A percentile compares a stretch with the other conserved stretches of the same genome.
These are phyloP conservation scores for Cubamyces sp. DNA, from an alignment of 768 basidiomycete species.

Conservation along the genomic window DNA sequence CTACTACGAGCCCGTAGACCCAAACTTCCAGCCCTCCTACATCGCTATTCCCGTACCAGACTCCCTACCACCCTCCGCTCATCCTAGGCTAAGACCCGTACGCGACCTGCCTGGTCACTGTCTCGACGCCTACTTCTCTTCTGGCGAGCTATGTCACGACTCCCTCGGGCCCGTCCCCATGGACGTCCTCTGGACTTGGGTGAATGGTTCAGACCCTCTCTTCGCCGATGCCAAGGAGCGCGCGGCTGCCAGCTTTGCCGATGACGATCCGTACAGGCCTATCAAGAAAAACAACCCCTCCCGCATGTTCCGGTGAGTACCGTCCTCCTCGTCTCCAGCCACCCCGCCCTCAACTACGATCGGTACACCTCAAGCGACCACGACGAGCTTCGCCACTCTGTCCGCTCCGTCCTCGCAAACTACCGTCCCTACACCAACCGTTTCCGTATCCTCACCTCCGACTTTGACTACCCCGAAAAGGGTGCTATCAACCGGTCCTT, in stretches of 20 bases:
- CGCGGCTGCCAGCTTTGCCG: constrained; percentile 13
- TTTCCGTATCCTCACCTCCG: constrained; percentile 42
- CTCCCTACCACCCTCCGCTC: constrained; percentile 6
- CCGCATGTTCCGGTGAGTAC: constrained; percentile 32
- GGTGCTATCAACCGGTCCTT: constrained; percentile 14
- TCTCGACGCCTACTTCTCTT: constrained; percentile 29
- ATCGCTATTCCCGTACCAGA: constrained; percentile 28
- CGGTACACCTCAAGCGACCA: constrained; percentile 34
- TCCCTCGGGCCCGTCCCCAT: constrained; percentile 23
- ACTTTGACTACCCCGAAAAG: constrained; percentile 34
- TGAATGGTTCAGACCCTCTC: constrained; percentile 37
- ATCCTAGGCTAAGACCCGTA: constrained; percentile 23
- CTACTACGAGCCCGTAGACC: constrained; percentile 12
- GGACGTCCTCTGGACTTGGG: constrained; percentile 40
- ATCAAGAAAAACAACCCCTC: constrained; percentile 23
- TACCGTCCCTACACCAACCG: constrained; percentile 34
- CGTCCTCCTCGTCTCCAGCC: neutral
- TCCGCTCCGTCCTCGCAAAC: constrained; percentile 39
- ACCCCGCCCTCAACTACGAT: neutral
- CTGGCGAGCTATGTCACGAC: constrained; percentile 27
- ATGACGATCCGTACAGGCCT: constrained; percentile 31
- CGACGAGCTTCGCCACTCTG: constrained; percentile 42
- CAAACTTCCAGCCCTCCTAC: constrained; percentile 26
- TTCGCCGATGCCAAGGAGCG: constrained; percentile 24
- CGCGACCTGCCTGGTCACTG: constrained; percentile 29